A percentile compares a stretch with the other conserved stretches of the same genome.
These are phyloP conservation scores for Nakaseomyces glabratus DNA, from an alignment of 1,139 yeast species.

Conservation along the genomic window DNA sequence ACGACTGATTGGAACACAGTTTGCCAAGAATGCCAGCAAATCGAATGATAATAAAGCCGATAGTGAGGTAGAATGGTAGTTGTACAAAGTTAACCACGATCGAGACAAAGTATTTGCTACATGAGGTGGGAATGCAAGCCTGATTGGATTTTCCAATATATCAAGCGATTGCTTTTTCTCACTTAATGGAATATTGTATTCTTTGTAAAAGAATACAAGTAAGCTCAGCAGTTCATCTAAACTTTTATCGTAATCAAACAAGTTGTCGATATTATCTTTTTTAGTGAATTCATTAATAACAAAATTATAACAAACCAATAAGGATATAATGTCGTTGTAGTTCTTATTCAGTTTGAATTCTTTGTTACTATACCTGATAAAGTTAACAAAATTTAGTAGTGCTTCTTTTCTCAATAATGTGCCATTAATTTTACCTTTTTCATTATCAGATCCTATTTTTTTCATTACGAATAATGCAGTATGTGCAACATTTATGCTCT, in stretches of 20 bases:
- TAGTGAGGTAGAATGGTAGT: conserved; percentile 14
- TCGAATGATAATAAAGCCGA: conserved; percentile 24
- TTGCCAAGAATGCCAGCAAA: conserved; percentile 21
- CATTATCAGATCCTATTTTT: conserved; percentile 6
- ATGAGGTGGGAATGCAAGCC: conserved; percentile 18
- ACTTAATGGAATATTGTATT: conserved; percentile 16
- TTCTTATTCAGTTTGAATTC: conserved; percentile 18
- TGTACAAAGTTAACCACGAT: conserved; percentile 25
- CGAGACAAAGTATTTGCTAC: conserved; percentile 15
- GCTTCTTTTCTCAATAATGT: conserved; percentile 14
- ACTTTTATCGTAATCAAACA: conserved; percentile 14
- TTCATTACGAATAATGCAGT: conserved; percentile 19
- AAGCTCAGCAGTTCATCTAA: conserved; percentile 11
- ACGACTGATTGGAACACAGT: conserved; percentile 1
- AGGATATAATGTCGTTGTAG: conserved; percentile 22
- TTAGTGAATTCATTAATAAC: conserved; percentile 12
- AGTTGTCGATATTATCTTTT: conserved; percentile 14
- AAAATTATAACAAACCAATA: conserved; percentile 21
- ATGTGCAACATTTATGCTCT: conserved; percentile 24
- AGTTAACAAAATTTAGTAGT: conserved; percentile 25
- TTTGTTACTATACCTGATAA: conserved; percentile 22
- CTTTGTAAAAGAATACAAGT: conserved; percentile 16
- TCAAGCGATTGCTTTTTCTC: conserved; percentile 18
- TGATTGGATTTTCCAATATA: conserved; percentile 16
- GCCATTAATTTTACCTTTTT: not conserved